phyloP scores from a whole-genome alignment of 202 grass and related monocot species.

The Dendrocalamus latiflorus region DNA sequence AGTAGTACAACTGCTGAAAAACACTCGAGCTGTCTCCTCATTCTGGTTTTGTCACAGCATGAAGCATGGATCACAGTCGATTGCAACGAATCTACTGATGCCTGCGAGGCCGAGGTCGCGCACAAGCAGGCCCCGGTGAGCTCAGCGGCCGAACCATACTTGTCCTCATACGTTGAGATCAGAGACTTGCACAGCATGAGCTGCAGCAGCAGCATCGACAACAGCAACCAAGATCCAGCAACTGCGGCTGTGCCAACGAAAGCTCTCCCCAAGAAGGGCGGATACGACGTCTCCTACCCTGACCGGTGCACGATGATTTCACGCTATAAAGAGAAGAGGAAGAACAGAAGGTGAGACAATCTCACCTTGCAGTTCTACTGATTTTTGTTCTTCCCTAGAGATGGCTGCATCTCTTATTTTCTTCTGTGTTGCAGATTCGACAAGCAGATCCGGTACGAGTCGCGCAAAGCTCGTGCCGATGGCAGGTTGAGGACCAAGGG shows the following conservation, averaged over 20 bases:
- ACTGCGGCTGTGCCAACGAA: neutral
- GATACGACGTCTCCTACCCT: constrained; percentile 40
- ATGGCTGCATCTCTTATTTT: neutral
- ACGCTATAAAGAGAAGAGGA: constrained; percentile 92
- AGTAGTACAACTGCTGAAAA: neutral
- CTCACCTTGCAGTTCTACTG: neutral
- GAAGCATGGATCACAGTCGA: constrained; percentile 24
- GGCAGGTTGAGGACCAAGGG: constrained; percentile 74
- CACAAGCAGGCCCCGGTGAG: constrained; percentile 18
- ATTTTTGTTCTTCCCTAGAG: neutral
- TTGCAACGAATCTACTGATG: neutral
- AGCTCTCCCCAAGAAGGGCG: constrained; percentile 10
- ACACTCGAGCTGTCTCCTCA: neutral
- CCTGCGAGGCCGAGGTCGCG: neutral
- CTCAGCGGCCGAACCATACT: constrained; percentile 30
- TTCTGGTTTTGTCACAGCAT: constrained; percentile 26
- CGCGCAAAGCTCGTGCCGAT: constrained; percentile 73
- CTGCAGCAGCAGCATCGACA: neutral
- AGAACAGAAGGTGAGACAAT: constrained; percentile 69
- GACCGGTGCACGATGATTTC: constrained; percentile 71
- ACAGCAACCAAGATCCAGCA: neutral
- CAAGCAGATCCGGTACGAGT: constrained; percentile 88
- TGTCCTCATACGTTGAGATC: constrained; percentile 49
- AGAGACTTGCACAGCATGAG: constrained; percentile 36
- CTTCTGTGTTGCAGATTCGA: constrained; percentile 46